Percentiles rank a stretch among this genome's conserved stretches.
These are phyloP conservation scores for Mucor mucedo DNA, from an alignment of 371 early-diverging fungal species.

Conservation along the genomic window DNA sequence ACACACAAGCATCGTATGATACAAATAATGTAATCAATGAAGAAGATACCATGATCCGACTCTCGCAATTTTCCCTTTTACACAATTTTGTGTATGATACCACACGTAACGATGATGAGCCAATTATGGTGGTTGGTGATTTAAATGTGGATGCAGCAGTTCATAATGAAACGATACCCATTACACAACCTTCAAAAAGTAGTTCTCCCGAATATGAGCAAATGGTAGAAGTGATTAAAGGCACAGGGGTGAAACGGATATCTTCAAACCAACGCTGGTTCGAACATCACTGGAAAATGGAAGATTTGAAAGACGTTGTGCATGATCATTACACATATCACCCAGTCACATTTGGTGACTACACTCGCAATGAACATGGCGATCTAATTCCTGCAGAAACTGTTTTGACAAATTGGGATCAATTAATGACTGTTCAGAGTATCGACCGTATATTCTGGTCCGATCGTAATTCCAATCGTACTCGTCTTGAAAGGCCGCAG, in stretches of 20 bases:
- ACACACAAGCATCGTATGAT: conserved; percentile 81
- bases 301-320: conserved; percentile 56
- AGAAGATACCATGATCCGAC: conserved; percentile 60
- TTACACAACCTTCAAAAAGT: conserved; percentile 39
- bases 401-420: conserved; percentile 59
- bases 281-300: conserved; percentile 31
- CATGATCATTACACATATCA: conserved; percentile 64
- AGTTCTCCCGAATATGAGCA: conserved; percentile 62
- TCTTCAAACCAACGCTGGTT: conserved; percentile 17
- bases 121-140: conserved; percentile 76
- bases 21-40: conserved; percentile 51
- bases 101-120: conserved; percentile 36
- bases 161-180: conserved; percentile 40
- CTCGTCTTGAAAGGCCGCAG: conserved; percentile 4
- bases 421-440: conserved; percentile 60
- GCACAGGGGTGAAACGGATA: conserved; percentile 37
- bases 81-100: conserved; percentile 67
- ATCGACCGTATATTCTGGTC: conserved; percentile 73
- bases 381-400: conserved; percentile 58
- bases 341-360: conserved; percentile 81
- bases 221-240: conserved; percentile 71
- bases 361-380: conserved; percentile 44
- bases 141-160: conserved; percentile 74
- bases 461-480: conserved; percentile 9
- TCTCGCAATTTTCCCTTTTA: conserved; percentile 66